Evolutionary conservation across 2,329 filamentous ascomycete species (phyloP).

Genomic region (Nemania sp.): DNA sequence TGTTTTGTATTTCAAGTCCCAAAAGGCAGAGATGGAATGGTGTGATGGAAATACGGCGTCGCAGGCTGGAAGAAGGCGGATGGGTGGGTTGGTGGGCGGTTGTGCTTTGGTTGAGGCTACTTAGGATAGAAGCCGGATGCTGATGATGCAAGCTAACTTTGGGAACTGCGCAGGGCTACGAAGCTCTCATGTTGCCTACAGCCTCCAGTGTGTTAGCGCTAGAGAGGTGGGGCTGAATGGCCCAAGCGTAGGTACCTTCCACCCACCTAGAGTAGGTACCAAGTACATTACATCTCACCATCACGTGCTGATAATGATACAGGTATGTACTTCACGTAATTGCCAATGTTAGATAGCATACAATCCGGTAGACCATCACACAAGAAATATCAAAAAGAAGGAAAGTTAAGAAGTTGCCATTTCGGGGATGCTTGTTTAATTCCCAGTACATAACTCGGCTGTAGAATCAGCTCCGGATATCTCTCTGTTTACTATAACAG

Average conservation of each 20-base stretch:
- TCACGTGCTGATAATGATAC: slow-evolving; percentile 12
- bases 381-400: no score
- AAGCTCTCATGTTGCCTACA: slow-evolving; percentile 41
- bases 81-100: neutral
- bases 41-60: neutral
- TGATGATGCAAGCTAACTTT: slow-evolving; percentile 37
- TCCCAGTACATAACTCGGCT: no score
- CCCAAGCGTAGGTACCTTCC: slow-evolving; percentile 5
- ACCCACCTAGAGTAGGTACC: neutral
- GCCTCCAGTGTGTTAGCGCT: slow-evolving; percentile 30
- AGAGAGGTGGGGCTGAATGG: slow-evolving; percentile 12
- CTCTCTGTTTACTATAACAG: no score
- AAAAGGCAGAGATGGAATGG: neutral
- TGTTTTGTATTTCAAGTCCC: neutral
- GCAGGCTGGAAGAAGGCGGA: neutral
- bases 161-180: slow-evolving; percentile 37
- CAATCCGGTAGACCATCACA: no score
- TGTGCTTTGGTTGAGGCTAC: slow-evolving; percentile 18
- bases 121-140: slow-evolving; percentile 22
- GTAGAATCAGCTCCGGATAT: no score
- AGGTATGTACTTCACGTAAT: no score
- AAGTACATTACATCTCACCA: neutral
- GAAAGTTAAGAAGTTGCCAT: no score
- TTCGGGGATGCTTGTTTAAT: no score
- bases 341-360: no score